These are phyloP conservation scores for Cladosporium colombiae DNA, from an alignment of 2,329 filamentous ascomycete species.

Conservation along the genomic window DNA sequence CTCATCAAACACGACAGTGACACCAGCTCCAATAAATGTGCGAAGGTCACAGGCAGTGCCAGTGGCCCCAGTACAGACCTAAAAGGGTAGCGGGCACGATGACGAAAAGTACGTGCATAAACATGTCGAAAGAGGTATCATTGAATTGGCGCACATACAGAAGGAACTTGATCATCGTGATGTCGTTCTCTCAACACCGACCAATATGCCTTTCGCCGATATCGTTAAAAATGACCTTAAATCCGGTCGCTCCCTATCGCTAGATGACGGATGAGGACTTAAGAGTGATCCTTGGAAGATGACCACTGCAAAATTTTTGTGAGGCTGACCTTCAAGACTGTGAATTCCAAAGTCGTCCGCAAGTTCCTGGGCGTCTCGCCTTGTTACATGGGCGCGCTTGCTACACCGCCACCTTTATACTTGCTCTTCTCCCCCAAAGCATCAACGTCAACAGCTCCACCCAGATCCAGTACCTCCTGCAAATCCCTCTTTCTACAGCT, in stretches of 20 bases:
- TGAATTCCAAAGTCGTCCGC: no score
- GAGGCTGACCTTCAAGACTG: no score
- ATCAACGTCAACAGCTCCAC: slow-evolving; percentile 12
- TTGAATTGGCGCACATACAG: background rate
- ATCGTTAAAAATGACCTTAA: slow-evolving; percentile 2
- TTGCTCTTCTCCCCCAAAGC: slow-evolving; percentile 4
- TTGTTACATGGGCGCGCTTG: slow-evolving; percentile 39
- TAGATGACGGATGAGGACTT: background rate
- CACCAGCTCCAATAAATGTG: background rate
- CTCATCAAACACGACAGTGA: slow-evolving; percentile 6
- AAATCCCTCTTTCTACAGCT: slow-evolving; percentile 43
- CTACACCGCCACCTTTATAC: background rate
- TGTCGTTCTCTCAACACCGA: no score
- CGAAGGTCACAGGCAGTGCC: background rate
- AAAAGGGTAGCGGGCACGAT: slow-evolving; percentile 1
- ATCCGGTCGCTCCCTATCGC: background rate
- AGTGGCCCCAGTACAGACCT: background rate
- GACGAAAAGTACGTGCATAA: background rate
- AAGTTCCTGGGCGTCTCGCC: no score
- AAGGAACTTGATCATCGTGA: background rate
- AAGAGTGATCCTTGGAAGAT: background rate
- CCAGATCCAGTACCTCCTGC: slow-evolving; percentile 11
- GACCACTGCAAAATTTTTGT: background rate
- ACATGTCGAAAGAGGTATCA: background rate
- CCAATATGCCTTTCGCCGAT: background rate